Evolutionary conservation across 2,329 filamentous ascomycete genomes (phyloP).

Genomic region (Hortaea werneckii): DNA sequence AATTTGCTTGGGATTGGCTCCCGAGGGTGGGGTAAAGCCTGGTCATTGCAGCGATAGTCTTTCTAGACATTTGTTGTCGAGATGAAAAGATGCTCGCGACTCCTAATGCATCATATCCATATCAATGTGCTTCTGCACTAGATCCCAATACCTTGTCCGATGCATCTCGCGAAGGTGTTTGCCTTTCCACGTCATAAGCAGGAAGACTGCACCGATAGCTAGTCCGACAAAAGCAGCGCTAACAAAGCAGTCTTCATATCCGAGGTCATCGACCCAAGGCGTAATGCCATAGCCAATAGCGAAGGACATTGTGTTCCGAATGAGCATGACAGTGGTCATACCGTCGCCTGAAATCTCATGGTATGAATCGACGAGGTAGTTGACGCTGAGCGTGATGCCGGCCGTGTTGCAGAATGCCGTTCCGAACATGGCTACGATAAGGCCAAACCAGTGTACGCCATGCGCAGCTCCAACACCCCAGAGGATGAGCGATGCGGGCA

Average conservation of each 20-base stretch:
- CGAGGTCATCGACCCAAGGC: slow-evolving; percentile 34
- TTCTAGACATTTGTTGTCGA: too few species aligned
- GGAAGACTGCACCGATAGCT: slow-evolving; percentile 27
- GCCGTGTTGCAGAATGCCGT: slow-evolving; percentile 17
- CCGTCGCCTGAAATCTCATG: slow-evolving; percentile 35
- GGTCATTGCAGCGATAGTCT: too few species aligned
- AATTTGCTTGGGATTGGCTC: too few species aligned
- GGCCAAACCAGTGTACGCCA: slow-evolving; percentile 38
- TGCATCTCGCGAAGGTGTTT: slow-evolving; percentile 4
- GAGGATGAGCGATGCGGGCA: slow-evolving; percentile 36
- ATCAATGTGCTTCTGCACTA: slow-evolving; percentile 11
- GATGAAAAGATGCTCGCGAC: not conserved
- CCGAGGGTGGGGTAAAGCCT: too few species aligned
- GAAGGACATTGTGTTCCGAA: slow-evolving; percentile 40
- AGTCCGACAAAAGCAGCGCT: slow-evolving; percentile 34
- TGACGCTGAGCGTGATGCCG: slow-evolving; percentile 25
- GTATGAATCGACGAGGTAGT: slow-evolving; percentile 39
- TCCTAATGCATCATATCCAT: slow-evolving; percentile 14
- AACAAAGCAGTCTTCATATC: slow-evolving; percentile 34
- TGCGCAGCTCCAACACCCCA: slow-evolving; percentile 43
- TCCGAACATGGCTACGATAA: slow-evolving; percentile 30
- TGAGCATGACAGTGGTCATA: slow-evolving; percentile 36
- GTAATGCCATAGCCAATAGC: slow-evolving; percentile 30
- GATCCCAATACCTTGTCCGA: slow-evolving; percentile 5
- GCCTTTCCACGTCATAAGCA: slow-evolving; percentile 5